Conservation (phyloP, 192 early-diverging fungal genomes). For the Chytriomyces hyalinus region DNA sequence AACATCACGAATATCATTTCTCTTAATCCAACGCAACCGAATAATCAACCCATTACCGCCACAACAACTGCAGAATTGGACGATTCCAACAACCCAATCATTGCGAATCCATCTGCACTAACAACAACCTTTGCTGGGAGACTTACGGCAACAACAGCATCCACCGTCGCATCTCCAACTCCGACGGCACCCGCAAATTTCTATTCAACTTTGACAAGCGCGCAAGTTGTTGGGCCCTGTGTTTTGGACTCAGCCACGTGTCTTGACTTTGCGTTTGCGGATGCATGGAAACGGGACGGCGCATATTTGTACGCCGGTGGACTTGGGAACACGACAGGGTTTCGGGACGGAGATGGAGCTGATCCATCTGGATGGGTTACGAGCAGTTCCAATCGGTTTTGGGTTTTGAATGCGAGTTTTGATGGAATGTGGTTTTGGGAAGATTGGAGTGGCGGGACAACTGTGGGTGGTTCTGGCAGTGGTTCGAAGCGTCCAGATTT, state of each 20-base stretch:
- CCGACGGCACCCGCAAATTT: constrained; percentile 1
- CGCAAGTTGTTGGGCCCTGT: constrained; percentile 18
- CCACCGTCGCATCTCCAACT: background rate
- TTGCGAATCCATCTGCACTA: background rate
- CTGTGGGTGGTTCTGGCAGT: background rate
- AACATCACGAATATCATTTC: background rate
- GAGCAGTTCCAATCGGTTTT: constrained; percentile 8
- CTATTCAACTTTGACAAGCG: background rate
- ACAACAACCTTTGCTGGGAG: background rate
- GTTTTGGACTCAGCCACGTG: constrained; percentile 1
- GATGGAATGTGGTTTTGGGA: constrained; percentile 33
- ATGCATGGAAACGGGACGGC: background rate
- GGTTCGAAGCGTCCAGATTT: background rate
- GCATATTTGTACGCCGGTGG: constrained; percentile 25
- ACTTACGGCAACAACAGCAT: constrained; percentile 7
- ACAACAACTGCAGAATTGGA: background rate
- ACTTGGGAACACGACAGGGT: background rate
- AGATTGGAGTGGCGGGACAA: background rate
- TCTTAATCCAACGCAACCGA: background rate
- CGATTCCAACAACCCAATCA: too few relatives aligned
- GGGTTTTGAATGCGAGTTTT: constrained; percentile 4
- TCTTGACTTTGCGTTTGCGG: constrained; percentile 20
- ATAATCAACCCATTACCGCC: background rate
- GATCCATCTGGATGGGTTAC: too few relatives aligned
- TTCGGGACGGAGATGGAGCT: too few relatives aligned